Evolutionary conservation across 805 yeast species (phyloP), one percentile per base, ranked within the genome.

Genomic region (Diddensiella transvaalensis): DNA sequence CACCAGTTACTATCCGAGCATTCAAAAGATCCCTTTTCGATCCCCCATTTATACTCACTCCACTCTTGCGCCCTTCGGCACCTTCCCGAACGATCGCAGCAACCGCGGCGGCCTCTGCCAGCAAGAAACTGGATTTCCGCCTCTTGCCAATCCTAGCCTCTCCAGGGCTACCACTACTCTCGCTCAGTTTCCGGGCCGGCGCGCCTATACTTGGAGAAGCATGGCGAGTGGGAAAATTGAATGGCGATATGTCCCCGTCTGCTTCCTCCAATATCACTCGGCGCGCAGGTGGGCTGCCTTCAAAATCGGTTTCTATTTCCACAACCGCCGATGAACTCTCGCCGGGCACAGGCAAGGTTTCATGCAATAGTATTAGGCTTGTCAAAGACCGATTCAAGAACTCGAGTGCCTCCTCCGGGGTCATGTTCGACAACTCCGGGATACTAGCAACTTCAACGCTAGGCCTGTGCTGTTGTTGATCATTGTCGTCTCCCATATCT

Each of bases 391-490:
- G 52, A 10, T 55, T 35, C 10, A 62, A 55, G 37, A 53, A 51
- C 5, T 23, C 52, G 38, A 61, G 52, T 3, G 66, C 65, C 41
- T 53, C 49, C 10, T 46, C 46, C n/a, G 57, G 53, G 4, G 56
- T 40, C 36, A 55, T 35, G 4, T 29, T 17, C n/a, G 3, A 32
- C 24, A 52, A 32, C 18, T 36, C 46, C 5, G 53, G 53, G 11
- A 49, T 18, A 19, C 38, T 18, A 8, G 17, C 32, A 26, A 8
- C 32, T 8, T 26, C 32, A 8, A 8, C 32, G 8, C 8, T 26
- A 26, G 8, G 11, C 8, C 32, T 13, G 13, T 8, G 13, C 8
- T 26, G 32, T 13, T 26, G 8, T 13, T 26, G 11, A 26, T 26
- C 13, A 8, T 8, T 26, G 8, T 26, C 32, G 11, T 8, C 13